Evolutionary conservation across 257 asterid species (phyloP).

Genomic region (Solanum chiquidenum): DNA sequence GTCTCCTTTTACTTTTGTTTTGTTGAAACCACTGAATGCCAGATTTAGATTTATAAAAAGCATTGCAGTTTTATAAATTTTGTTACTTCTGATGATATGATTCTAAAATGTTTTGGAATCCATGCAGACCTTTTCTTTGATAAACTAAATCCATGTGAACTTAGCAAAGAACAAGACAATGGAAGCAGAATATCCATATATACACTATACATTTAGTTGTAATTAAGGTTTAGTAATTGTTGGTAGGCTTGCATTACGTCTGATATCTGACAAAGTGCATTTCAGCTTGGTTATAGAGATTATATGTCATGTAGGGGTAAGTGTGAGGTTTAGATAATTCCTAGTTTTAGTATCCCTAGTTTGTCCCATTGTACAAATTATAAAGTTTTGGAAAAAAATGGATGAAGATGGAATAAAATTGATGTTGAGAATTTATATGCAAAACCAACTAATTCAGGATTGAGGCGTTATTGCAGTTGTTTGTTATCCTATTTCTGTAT

Average conservation of each 20-base stretch:
- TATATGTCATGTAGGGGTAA: not conserved
- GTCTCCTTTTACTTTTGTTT: not conserved
- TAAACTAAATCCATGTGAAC: not conserved
- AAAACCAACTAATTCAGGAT: not conserved
- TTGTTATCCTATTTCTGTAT: not conserved
- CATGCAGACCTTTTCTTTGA: not conserved
- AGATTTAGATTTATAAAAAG: not conserved
- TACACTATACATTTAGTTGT: not conserved
- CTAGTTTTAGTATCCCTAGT: not conserved
- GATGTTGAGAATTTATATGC: not conserved
- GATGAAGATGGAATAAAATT: not conserved
- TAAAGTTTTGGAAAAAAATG: not conserved
- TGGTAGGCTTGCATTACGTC: not conserved
- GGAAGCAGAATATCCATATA: not conserved
- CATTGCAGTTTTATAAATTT: not conserved
- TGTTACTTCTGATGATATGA: not conserved
- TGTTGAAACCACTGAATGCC: not conserved
- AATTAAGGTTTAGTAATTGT: not conserved
- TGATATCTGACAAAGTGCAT: not conserved
- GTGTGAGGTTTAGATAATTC: not conserved
- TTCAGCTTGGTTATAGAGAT: not conserved
- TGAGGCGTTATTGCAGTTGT: not conserved
- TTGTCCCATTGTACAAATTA: not conserved
- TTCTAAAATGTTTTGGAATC: not conserved
- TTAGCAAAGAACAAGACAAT: not conserved